A percentile compares a stretch with the other conserved stretches of the same genome.
Conservation (phyloP, 495 filamentous ascomycete species). For the Clohesyomyces aquaticus region DNA sequence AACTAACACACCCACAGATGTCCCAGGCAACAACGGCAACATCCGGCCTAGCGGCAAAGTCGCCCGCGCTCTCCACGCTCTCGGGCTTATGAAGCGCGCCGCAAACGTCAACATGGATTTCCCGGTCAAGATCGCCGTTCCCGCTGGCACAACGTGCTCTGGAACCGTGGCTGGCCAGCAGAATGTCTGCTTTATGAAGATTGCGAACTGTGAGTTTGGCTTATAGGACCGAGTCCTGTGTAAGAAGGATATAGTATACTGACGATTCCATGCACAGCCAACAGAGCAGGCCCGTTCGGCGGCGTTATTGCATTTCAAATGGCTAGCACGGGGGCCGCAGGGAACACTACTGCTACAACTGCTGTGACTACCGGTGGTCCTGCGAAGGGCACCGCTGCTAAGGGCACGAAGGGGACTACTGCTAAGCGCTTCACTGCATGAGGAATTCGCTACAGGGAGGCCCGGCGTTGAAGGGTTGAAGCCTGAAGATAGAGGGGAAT, state of each 20-base stretch:
- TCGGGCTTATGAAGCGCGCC: conserved; percentile 17
- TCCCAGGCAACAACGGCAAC: conserved; percentile 22
- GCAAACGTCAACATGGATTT: conserved; percentile 21
- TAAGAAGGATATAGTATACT: neutral
- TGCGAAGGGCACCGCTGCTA: neutral
- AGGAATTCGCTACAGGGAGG: too few relatives aligned
- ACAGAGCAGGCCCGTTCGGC: conserved; percentile 22
- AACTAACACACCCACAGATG: conserved; percentile 3
- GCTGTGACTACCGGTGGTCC: neutral
- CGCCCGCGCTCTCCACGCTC: neutral
- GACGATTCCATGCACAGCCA: too few relatives aligned
- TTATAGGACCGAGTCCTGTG: neutral
- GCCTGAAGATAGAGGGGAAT: too few relatives aligned
- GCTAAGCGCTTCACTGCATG: neutral
- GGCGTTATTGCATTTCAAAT: conserved; percentile 24
- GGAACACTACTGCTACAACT: conserved; percentile 2
- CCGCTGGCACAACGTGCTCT: conserved; percentile 6
- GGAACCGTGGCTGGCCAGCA: conserved; percentile 15
- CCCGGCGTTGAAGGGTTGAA: too few relatives aligned
- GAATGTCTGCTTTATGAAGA: conserved; percentile 28
- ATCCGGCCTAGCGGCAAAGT: conserved; percentile 14
- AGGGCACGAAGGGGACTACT: neutral
- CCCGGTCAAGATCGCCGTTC: conserved; percentile 13
- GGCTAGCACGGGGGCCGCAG: conserved; percentile 2
- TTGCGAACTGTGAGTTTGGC: conserved; percentile 18